phyloP scores from a whole-genome alignment of 2,329 filamentous ascomycete genomes.

The Neospermospora avenae region DNA sequence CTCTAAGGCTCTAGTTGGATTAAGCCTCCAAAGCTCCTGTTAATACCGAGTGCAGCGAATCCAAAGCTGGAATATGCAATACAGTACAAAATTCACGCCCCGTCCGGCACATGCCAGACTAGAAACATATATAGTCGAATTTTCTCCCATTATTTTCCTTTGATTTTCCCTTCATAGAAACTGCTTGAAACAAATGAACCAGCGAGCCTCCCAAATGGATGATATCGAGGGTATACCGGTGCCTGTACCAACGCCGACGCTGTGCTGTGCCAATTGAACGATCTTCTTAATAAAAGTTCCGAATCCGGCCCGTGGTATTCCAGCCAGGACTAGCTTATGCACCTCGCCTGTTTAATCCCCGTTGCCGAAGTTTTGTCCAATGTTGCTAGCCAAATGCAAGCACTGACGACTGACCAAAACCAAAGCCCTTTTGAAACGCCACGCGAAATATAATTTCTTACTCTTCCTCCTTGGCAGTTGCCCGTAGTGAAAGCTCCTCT shows the following conservation, averaged over 20 bases:
- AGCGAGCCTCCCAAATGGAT: background rate
- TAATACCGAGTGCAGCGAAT: no score
- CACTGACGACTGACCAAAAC: background rate
- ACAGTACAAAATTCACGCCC: constrained; percentile 13
- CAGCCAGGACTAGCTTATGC: no score
- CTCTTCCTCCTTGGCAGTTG: background rate
- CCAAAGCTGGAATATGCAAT: no score
- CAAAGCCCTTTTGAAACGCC: background rate
- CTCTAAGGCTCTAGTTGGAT: no score
- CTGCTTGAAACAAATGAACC: constrained; percentile 7
- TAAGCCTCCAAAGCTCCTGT: no score
- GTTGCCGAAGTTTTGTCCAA: background rate
- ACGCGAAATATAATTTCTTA: background rate
- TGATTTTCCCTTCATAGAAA: no score
- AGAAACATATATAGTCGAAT: no score
- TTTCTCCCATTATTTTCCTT: no score
- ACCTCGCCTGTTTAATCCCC: background rate
- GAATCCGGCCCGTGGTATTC: background rate
- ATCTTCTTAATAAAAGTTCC: background rate
- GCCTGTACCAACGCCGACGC: constrained; percentile 23
- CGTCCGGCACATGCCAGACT: no score
- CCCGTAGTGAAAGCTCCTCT: background rate
- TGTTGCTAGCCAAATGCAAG: background rate
- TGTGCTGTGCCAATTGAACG: constrained; percentile 17
- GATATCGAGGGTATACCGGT: constrained; percentile 6